phyloP scores from a whole-genome alignment of 139 green algal genomes.

The Auxenochlorella pyrenoidosa region DNA sequence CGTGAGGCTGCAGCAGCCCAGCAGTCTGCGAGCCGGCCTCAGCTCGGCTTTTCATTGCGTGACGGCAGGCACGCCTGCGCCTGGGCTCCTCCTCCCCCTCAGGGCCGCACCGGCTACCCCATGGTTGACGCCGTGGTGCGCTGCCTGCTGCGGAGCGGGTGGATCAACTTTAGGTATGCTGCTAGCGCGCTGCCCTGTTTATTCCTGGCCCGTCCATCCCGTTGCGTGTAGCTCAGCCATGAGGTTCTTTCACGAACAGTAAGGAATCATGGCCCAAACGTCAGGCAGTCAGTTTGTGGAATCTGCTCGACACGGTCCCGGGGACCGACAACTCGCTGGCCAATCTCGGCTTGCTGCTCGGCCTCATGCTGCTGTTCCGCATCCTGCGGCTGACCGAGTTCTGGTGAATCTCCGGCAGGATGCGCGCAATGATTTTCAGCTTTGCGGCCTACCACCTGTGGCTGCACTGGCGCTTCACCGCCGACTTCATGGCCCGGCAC shows the following conservation, averaged over 20 bases:
- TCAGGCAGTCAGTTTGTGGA: no score
- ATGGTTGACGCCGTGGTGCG: conserved; percentile 14
- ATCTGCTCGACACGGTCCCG: no score
- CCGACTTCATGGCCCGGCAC: conserved; percentile 6
- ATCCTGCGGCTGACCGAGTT: no score
- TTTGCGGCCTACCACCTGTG: conserved; percentile 14
- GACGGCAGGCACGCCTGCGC: background rate
- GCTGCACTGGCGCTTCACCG: conserved; percentile 12
- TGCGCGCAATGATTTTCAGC: conserved; percentile 1
- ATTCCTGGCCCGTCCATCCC: no score
- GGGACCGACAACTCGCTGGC: no score
- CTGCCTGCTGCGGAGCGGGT: background rate
- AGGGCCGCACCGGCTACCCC: conserved; percentile 7
- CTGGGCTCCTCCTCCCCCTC: background rate
- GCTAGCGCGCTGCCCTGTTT: no score
- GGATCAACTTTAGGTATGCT: conserved; percentile 27
- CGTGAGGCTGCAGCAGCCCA: background rate
- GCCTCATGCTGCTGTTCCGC: no score
- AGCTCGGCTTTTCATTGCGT: background rate
- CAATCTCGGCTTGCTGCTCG: no score
- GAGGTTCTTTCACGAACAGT: no score
- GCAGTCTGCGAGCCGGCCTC: background rate
- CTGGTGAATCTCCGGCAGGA: no score
- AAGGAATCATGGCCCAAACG: no score
- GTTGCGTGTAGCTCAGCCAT: no score